Evolutionary conservation across 192 early-diverging fungal species (phyloP).

Genomic region (Dissophora globulifera): DNA sequence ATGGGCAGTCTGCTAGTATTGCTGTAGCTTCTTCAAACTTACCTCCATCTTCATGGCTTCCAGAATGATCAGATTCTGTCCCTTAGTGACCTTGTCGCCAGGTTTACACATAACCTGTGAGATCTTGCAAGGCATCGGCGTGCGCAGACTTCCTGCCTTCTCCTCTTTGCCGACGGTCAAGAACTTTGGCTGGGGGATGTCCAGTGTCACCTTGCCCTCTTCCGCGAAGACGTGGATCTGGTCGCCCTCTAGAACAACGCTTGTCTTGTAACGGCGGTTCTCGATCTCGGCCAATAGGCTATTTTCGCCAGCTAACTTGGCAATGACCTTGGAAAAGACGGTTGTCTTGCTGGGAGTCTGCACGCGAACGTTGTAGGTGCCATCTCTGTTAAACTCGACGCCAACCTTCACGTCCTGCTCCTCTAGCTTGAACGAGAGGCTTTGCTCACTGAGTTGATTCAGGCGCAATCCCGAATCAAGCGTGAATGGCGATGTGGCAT

Average conservation of each 20-base stretch:
- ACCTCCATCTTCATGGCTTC: conserved; percentile 99
- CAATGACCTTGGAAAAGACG: conserved; percentile 51
- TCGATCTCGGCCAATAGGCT: conserved; percentile 71
- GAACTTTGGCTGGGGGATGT: conserved; percentile 67
- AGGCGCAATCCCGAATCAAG: conserved; percentile 55
- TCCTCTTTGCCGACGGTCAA: conserved; percentile 57
- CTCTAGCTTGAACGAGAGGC: conserved; percentile 47
- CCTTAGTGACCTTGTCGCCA: conserved; percentile 85
- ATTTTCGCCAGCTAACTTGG: conserved; percentile 57
- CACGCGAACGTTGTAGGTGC: conserved; percentile 56
- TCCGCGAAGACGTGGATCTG: conserved; percentile 55
- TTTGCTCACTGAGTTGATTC: conserved; percentile 55
- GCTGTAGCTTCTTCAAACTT: too few relatives aligned
- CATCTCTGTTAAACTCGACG: conserved; percentile 43
- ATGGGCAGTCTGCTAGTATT: too few relatives aligned
- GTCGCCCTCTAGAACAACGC: conserved; percentile 68
- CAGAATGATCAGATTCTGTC: conserved; percentile 82
- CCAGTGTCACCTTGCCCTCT: conserved; percentile 61
- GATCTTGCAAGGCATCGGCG: conserved; percentile 99
- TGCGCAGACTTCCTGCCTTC: conserved; percentile 74
- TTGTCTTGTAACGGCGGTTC: conserved; percentile 65
- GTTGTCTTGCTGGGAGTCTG: conserved; percentile 36
- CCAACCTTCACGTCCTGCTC: conserved; percentile 53
- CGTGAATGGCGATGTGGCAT: conserved; percentile 60
- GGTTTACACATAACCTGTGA: conserved; percentile 76